Percentiles rank a stretch among this genome's conserved stretches.
phyloP scores from a whole-genome alignment of 176 grass and related monocot genomes.

The Urochloa ruziziensis region DNA sequence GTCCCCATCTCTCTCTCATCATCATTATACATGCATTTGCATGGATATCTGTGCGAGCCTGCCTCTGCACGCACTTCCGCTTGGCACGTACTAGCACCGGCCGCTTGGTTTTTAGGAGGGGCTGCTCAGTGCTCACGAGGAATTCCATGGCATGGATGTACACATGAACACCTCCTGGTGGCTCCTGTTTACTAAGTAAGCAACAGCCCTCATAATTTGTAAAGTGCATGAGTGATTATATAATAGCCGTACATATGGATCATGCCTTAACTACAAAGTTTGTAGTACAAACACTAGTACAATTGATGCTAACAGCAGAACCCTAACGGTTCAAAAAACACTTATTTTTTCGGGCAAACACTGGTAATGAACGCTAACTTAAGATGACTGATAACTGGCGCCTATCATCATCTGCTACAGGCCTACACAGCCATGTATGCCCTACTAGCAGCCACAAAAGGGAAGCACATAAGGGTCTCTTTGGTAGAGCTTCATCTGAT shows the following conservation, averaged over 20 bases:
- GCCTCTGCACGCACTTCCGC: constrained; percentile 15
- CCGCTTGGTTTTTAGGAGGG: constrained; percentile 7
- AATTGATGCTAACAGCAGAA: neutral
- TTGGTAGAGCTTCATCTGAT: no score
- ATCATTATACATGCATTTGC: constrained; percentile 42
- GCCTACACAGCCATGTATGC: neutral
- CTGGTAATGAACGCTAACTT: neutral
- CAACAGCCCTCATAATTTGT: neutral
- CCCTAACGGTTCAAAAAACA: neutral
- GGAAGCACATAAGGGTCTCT: neutral
- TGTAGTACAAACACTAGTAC: neutral
- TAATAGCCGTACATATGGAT: neutral
- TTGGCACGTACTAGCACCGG: neutral
- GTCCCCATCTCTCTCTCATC: constrained; percentile 12
- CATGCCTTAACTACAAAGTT: neutral
- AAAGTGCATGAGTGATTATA: neutral
- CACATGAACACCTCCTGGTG: neutral
- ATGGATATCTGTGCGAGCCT: constrained; percentile 35
- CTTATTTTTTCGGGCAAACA: neutral
- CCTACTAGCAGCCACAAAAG: neutral
- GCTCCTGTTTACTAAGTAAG: neutral
- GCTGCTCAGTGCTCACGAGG: neutral
- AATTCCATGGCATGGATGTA: neutral
- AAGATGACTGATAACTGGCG: neutral
- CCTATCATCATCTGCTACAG: neutral